These are phyloP conservation scores for Crucibulum laeve DNA, from an alignment of 768 basidiomycete genomes.

Conservation along the genomic window DNA sequence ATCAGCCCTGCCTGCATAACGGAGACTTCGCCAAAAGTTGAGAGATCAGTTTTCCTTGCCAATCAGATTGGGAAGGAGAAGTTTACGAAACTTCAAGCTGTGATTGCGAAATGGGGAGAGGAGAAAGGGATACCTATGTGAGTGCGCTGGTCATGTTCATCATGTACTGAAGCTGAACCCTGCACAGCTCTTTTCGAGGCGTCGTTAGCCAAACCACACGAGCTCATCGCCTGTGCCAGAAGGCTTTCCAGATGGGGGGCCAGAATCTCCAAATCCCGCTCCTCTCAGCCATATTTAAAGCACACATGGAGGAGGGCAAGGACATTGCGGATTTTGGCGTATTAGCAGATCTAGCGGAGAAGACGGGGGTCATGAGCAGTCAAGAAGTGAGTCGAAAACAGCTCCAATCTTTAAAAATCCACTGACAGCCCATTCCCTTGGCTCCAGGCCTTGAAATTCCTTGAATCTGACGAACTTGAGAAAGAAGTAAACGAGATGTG, in stretches of 20 bases:
- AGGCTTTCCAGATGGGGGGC: conserved; percentile 62
- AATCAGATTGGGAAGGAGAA: conserved; percentile 51
- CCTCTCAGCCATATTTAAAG: conserved; percentile 58
- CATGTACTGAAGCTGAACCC: too few relatives aligned
- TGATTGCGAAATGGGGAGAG: conserved; percentile 46
- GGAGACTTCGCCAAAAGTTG: conserved; percentile 31
- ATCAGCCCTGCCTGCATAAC: conserved; percentile 32
- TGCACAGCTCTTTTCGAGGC: conserved; percentile 51
- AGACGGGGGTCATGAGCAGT: conserved; percentile 51
- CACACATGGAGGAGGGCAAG: conserved; percentile 58
- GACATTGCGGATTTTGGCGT: conserved; percentile 59
- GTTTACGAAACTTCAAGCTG: conserved; percentile 32
- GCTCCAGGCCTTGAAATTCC: conserved; percentile 55
- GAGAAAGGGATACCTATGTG: conserved; percentile 59
- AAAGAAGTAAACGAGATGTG: conserved; percentile 63
- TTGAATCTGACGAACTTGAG: conserved; percentile 60
- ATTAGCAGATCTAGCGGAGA: conserved; percentile 56
- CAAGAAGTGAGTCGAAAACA: conserved; percentile 42
- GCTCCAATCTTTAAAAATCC: neutral
- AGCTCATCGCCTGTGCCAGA: conserved; percentile 68
- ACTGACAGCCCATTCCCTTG: neutral
- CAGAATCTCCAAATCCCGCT: conserved; percentile 53
- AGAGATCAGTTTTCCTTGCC: conserved; percentile 35
- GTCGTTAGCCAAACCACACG: conserved; percentile 60
- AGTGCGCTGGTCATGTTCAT: conserved; percentile 15